Base-by-base conservation (phyloP, 2,329 filamentous ascomycete genomes). In the Decorospora gaudefroyi region DNA sequence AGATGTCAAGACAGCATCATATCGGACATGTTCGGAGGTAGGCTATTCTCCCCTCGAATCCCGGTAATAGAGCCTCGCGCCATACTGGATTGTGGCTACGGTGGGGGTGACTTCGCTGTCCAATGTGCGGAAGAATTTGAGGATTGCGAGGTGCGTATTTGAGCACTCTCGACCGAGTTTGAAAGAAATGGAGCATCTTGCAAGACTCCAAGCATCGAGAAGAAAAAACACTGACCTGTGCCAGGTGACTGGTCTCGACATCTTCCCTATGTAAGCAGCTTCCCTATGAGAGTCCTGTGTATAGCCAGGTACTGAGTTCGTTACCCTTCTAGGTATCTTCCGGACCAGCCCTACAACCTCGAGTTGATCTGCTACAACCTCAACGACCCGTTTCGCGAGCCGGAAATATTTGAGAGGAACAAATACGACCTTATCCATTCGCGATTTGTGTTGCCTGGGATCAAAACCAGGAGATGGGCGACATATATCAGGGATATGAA, bases 351-450 rank as follows among this genome's bases (percentile, higher is more conserved):
- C 5, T 67, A 70, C 4, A 72, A 73, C 37, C 53, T 73, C 13
- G 53, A 54, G 10, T 54, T 66, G 4, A 58, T 61, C 40, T 54
- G 61, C 7, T 69, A 68, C 49, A 67, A 73, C 31, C 62, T 73
- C 16, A 73, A 73, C 54, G 65, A 72, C 30, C 49, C 58, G 21
- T 61, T 73, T n/a, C 66, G 63, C 41, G 59, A 68, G 16, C 60
- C 60, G 10, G 62, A 64, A 6, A 51, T 67, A 16, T 91, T 90
- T 61, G 73, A 78, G 29, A 73, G 81, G 37, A 85, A 84, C 63
- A 76, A 85, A 42, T 96, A 95, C 73, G 88, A 96, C 59, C 74
- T 96, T 39, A 83, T 95, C 36, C 87, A 96, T 62, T 95, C 88
- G 57, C 82, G 84, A 55, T 78, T 87, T 70, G 75, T 89, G 68